Conservation (phyloP, 371 early-diverging fungal genomes). For the Mortierella sp. region DNA sequence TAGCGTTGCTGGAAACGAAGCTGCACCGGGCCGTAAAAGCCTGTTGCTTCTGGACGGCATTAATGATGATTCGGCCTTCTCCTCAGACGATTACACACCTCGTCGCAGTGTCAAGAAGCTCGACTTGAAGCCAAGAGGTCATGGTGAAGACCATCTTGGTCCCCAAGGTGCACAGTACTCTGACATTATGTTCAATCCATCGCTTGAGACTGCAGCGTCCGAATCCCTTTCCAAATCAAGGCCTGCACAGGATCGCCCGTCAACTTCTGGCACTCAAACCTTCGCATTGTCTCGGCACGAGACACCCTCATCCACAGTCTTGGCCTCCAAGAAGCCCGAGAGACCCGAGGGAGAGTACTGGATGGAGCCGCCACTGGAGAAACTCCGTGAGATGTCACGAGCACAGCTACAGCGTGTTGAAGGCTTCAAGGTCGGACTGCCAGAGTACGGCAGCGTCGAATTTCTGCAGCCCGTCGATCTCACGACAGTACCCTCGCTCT, state of each 20-base stretch:
- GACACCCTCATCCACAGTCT: background rate
- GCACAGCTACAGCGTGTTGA: slow-evolving; percentile 78
- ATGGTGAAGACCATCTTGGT: slow-evolving; percentile 36
- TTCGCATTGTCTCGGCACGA: slow-evolving; percentile 19
- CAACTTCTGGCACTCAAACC: slow-evolving; percentile 1
- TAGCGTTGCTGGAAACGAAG: slow-evolving; percentile 53
- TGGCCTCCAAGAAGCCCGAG: slow-evolving; percentile 12
- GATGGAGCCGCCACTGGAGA: slow-evolving; percentile 71
- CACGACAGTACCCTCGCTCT: slow-evolving; percentile 65
- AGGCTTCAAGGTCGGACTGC: slow-evolving; percentile 79
- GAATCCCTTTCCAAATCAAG: slow-evolving; percentile 23
- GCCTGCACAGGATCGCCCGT: slow-evolving; percentile 27
- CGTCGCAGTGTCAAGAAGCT: slow-evolving; percentile 80
- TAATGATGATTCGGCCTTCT: slow-evolving; percentile 73
- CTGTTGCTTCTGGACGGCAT: slow-evolving; percentile 60
- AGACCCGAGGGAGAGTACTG: slow-evolving; percentile 66
- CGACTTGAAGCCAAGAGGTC: slow-evolving; percentile 54
- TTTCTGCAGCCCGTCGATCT: slow-evolving; percentile 90
- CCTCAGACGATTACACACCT: slow-evolving; percentile 77
- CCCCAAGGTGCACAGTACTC: slow-evolving; percentile 23
- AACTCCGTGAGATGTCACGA: slow-evolving; percentile 66
- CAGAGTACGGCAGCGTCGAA: slow-evolving; percentile 78
- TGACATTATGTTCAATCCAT: slow-evolving; percentile 50
- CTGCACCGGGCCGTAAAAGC: slow-evolving; percentile 43
- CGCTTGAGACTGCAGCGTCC: slow-evolving; percentile 39